phyloP scores from a whole-genome alignment of 192 early-diverging fungal species.

The Allomyces macrogynus region DNA sequence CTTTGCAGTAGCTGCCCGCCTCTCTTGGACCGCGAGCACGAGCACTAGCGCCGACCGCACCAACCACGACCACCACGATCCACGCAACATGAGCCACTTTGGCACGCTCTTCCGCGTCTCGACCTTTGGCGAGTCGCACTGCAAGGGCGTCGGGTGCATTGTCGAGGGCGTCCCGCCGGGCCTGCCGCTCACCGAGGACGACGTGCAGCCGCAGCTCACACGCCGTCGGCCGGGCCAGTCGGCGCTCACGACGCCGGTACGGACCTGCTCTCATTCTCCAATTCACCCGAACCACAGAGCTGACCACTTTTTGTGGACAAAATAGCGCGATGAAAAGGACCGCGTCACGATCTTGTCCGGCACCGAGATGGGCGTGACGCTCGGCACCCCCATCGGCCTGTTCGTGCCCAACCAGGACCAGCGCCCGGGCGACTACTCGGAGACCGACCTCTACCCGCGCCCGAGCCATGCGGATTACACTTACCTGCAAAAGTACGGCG shows the following conservation, averaged over 20 bases:
- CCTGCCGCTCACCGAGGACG: constrained; percentile 65
- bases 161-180: constrained; percentile 92
- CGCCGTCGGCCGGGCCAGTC: constrained; percentile 91
- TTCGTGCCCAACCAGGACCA: constrained; percentile 89
- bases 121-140: constrained; percentile 96
- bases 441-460: constrained; percentile 86
- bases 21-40: too few relatives aligned
- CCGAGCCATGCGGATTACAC: constrained; percentile 98
- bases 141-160: constrained; percentile 91
- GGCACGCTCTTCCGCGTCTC: constrained; percentile 70
- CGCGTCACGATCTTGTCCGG: constrained; percentile 76
- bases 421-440: constrained; percentile 83
- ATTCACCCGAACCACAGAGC: too few relatives aligned
- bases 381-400: constrained; percentile 88
- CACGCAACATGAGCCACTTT: constrained; percentile 53
- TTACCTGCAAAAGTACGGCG: constrained; percentile 83
- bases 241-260: constrained; percentile 81
- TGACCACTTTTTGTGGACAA: too few relatives aligned
- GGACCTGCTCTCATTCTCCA: constrained; percentile 9
- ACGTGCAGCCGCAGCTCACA: constrained; percentile 80
- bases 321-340: constrained; percentile 86
- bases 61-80: too few relatives aligned
- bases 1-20: too few relatives aligned
- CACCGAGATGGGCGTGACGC: constrained; percentile 73
- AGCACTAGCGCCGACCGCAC: too few relatives aligned